phyloP scores from a whole-genome alignment of 192 early-diverging fungal species.

The Coemansia umbellata region DNA sequence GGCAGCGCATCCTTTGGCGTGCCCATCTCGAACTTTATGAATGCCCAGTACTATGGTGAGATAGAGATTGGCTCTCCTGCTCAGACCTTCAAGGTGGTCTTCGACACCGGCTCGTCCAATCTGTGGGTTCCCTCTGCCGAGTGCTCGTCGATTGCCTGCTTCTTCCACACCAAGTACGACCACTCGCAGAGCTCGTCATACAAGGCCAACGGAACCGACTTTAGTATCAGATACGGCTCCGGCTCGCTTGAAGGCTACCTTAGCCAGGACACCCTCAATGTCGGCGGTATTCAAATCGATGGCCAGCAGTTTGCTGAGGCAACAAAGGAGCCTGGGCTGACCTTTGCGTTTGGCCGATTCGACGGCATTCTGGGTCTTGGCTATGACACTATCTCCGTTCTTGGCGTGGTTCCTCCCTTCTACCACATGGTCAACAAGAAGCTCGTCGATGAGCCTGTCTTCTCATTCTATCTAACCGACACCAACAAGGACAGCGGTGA shows the following conservation, averaged over 20 bases:
- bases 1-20: conserved; percentile 63
- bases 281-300: conserved; percentile 71
- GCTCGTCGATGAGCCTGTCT: conserved; percentile 80
- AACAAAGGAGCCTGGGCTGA: conserved; percentile 91
- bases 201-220: conserved; percentile 87
- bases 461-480: conserved; percentile 86
- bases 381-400: conserved; percentile 86
- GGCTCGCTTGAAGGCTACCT: conserved; percentile 95
- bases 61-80: conserved; percentile 81
- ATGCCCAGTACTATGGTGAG: conserved; percentile 95
- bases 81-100: conserved; percentile 88
- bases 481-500: conserved; percentile 55
- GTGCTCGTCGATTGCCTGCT: conserved; percentile 95
- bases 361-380: conserved; percentile 95
- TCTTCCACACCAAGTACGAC: conserved; percentile 87
- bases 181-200: conserved; percentile 73
- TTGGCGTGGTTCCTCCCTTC: conserved; percentile 88
- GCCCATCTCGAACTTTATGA: conserved; percentile 89
- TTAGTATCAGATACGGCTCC: conserved; percentile 91
- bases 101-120: conserved; percentile 94
- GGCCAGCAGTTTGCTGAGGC: conserved; percentile 92
- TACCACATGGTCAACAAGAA: conserved; percentile 85
- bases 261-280: conserved; percentile 67
- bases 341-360: conserved; percentile 92
- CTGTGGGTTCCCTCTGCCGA: conserved; percentile 94